Base-by-base conservation (phyloP, 2,329 filamentous ascomycete genomes). In the Claviceps fusiformis region DNA sequence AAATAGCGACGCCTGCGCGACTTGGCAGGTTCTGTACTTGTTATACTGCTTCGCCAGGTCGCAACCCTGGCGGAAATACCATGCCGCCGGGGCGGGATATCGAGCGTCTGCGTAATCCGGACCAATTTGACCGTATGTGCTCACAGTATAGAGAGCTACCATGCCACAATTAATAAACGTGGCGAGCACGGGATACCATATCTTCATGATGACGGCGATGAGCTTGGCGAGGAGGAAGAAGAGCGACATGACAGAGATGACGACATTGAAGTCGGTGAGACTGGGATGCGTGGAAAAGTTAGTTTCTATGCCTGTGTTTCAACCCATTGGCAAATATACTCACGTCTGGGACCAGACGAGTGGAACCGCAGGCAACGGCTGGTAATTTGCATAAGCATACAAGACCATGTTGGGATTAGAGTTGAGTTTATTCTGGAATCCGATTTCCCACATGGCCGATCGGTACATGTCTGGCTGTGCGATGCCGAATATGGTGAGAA, bases 61-160 rank as follows among this genome's bases (percentile, higher is more conserved):
- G 70, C 87, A 92, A 58, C 79, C 81, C 67, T 86, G 82, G 54
- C 79, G 78, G 61, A 91, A 80, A 67, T 90, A 91, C 87, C 87
- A 92, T 7, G 86, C 78, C 31, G 81, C 75, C 31, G 75, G 74
- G 62, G 83, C 82, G 5, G 78, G 78, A 62, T 83, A 78, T 47
- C 74, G 67, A 6, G 79, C 70, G 67, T 92, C 87, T 60, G 79
- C 80, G 64, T 84, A 80, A 70, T 92, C 87, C 35, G 85, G 83
- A 11, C 84, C 83, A 54, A 85, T 81, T 68, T 91, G 87, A 51
- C 85, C 83, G 67, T 83, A 82, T 57, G 85, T 71, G 68, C 82
- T 85, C 62, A 82, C 76, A 47, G 76, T 71, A 73, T 85, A 91
- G 47, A 91, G 73, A 3, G 71, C 77, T 24, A 79, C 69, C 62